Base-by-base conservation (phyloP, 129 eudicot species). In the Apium graveolens region DNA sequence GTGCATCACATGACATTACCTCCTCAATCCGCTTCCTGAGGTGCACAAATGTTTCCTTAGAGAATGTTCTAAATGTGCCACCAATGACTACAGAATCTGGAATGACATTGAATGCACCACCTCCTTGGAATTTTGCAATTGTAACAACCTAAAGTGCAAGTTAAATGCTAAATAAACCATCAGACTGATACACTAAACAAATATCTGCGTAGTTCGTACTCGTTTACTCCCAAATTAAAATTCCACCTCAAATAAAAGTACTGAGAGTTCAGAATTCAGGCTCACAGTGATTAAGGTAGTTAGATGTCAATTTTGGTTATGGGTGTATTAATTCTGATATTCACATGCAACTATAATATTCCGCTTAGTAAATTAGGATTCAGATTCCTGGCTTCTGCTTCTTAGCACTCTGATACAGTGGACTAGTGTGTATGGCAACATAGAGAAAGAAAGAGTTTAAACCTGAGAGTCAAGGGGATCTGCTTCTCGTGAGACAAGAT, bases 381-480 rank as follows among this genome's bases (percentile, higher is more conserved):
- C 20, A 65, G 20, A 65, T 12, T 66, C 72, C 72, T 16, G 72
- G 39, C 24, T 66, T 5, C 72, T 27, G 41, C 72, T 26, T 60
- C 32, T 60, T 12, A 60, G 32, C 68, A 60, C 68, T 60, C 4
- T 60, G 72, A 14, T 66, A 32, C 24, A 8, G 7, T 29, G 72
- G 37, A 31, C 37, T 26, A 31, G 39, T 66, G 39, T 32, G 24
- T 31, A 31, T 5, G 6, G 5, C 31, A 21, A 32, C 11, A 66
- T 13, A 66, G 41, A 66, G 24, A 66, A 24, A 31, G 21, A 66
- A 16, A 31, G 72, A 66, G 68, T 27, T 29, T 0, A 16, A 31
- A 90, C 99, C 91, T 90, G 96, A 74, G 99, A 92, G 77, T 95
- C 99, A 18, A 95, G 96, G 77, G 99, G 99, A 85, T 95, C 99